These are phyloP conservation scores for Carpinus viminea DNA, from an alignment of 306 rosid species.

Conservation along the genomic window DNA sequence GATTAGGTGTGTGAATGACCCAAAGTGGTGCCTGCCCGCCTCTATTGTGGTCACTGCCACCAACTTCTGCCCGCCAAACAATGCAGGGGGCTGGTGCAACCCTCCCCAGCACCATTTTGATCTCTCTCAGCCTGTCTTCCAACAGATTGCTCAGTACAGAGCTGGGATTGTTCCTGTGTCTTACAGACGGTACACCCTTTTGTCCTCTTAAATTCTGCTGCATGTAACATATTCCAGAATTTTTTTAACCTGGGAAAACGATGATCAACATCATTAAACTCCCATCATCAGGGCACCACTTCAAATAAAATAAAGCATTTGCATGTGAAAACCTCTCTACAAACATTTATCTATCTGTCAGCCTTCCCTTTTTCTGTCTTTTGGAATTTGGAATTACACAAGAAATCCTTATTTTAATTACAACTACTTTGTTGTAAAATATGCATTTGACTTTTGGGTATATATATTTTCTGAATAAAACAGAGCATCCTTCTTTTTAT, in stretches of 20 bases:
- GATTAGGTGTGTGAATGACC: conserved; percentile 58
- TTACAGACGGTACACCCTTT: conserved; percentile 48
- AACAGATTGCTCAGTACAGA: conserved; percentile 56
- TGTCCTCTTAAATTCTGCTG: neutral
- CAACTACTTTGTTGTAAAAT: neutral
- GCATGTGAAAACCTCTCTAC: neutral
- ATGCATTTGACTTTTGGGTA: neutral
- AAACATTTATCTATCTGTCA: neutral
- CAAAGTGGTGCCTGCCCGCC: conserved; percentile 57
- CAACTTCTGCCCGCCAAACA: conserved; percentile 80
- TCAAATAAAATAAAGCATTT: conserved; percentile 14
- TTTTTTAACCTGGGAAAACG: no score
- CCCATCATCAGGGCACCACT: neutral
- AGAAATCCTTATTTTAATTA: neutral
- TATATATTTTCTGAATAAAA: neutral
- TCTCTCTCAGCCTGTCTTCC: conserved; percentile 72
- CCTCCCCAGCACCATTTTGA: conserved; percentile 84
- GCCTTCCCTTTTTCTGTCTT: neutral
- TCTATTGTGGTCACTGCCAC: conserved; percentile 73
- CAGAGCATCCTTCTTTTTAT: conserved; percentile 5
- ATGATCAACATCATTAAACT: no score
- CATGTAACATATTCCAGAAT: neutral
- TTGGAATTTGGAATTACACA: neutral
- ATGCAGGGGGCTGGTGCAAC: conserved; percentile 87
- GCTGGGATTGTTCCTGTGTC: conserved; percentile 79